These are phyloP conservation scores for Litsea cubeba DNA, from an alignment of 164 flowering plant genomes.

Conservation along the genomic window DNA sequence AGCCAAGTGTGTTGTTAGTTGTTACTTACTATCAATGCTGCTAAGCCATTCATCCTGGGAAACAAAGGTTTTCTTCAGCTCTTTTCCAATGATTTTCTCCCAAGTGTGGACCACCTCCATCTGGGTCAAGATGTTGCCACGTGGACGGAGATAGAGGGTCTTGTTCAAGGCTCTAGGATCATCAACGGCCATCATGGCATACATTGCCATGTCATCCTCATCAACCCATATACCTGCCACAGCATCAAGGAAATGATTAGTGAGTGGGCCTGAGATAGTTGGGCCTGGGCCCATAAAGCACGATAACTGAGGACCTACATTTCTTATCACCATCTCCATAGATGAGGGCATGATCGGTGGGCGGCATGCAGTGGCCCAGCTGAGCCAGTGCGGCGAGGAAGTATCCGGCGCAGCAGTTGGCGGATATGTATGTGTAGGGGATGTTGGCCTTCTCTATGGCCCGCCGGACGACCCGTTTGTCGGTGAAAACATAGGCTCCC, in stretches of 20 bases:
- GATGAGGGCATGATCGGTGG: conserved; percentile 25
- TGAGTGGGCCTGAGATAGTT: neutral
- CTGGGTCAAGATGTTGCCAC: conserved; percentile 3
- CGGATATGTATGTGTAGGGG: conserved; percentile 24
- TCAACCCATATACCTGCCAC: conserved; percentile 6
- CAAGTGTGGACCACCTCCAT: conserved; percentile 12
- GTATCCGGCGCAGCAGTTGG: conserved; percentile 21
- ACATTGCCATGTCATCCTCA: conserved; percentile 9
- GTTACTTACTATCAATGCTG: conserved; percentile 2
- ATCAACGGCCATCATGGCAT: conserved; percentile 1
- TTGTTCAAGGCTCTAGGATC: conserved; percentile 12
- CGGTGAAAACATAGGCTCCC: conserved; percentile 19
- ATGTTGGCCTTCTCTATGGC: conserved; percentile 26
- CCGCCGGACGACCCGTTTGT: conserved; percentile 22
- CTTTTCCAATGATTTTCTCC: conserved; percentile 13
- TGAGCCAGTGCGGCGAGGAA: conserved; percentile 22
- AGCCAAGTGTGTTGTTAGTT: neutral
- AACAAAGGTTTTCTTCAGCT: conserved; percentile 11
- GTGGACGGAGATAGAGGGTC: conserved; percentile 4
- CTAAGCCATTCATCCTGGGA: neutral
- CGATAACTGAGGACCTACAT: conserved; percentile 15
- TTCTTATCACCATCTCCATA: conserved; percentile 32
- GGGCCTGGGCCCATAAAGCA: neutral
- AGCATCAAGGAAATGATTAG: neutral
- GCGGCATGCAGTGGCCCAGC: conserved; percentile 23